Conservation (phyloP, 768 basidiomycete species). For the Boletus pseudo-olivaceus region DNA sequence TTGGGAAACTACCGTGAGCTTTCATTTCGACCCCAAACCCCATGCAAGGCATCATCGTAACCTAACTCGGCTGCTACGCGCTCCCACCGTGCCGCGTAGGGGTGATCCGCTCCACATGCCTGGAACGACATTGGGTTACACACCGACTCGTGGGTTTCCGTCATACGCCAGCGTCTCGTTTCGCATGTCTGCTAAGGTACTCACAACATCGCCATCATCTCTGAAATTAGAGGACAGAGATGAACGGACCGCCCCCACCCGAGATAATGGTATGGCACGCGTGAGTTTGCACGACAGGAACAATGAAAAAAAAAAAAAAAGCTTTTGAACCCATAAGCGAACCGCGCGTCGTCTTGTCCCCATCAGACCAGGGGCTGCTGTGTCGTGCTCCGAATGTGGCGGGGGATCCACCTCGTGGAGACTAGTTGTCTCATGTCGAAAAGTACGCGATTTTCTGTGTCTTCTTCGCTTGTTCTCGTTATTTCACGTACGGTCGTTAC, state of each 20-base stretch:
- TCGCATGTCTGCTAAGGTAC: too few relatives aligned
- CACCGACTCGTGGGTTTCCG: neutral
- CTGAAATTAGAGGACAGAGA: neutral
- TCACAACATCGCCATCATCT: neutral
- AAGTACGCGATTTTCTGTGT: neutral
- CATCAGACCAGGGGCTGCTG: neutral
- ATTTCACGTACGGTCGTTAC: neutral
- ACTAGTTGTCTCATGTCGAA: neutral
- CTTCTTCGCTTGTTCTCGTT: neutral
- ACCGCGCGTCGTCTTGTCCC: neutral
- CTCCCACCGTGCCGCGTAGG: conserved; percentile 3
- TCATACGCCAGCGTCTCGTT: neutral
- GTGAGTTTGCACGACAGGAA: neutral
- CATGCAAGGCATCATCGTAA: neutral
- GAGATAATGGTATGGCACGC: neutral
- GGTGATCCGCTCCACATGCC: neutral
- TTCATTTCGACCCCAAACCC: neutral
- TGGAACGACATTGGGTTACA: neutral
- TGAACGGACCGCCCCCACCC: neutral
- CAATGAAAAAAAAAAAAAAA: neutral
- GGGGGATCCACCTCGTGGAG: neutral
- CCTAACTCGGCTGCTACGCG: neutral
- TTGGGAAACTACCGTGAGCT: neutral
- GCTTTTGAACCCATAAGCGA: neutral
- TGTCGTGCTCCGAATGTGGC: neutral